Evolutionary conservation across 2,329 filamentous ascomycete genomes (phyloP).

Genomic region (Elsinoe arachidis): DNA sequence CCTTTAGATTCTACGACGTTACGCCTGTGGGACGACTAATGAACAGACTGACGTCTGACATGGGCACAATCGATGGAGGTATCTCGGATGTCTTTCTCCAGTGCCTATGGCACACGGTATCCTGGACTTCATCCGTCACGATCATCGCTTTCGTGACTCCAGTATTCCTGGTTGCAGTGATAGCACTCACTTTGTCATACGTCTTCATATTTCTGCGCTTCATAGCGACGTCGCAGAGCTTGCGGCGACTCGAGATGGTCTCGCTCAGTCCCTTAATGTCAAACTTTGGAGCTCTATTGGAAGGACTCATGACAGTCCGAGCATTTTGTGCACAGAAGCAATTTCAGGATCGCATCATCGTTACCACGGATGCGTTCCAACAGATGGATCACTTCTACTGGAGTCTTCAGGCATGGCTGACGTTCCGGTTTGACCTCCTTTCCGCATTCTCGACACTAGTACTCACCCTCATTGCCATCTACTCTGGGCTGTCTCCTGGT

Average conservation of each 20-base stretch:
- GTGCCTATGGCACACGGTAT: slow-evolving; percentile 61
- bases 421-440: slow-evolving; percentile 65
- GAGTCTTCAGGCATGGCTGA: slow-evolving; percentile 75
- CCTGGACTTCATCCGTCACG: slow-evolving; percentile 62
- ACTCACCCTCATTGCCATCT: slow-evolving; percentile 65
- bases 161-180: slow-evolving; percentile 62
- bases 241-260: slow-evolving; percentile 80
- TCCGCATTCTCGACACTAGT: slow-evolving; percentile 66
- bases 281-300: slow-evolving; percentile 80
- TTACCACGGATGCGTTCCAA: slow-evolving; percentile 79
- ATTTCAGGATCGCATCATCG: slow-evolving; percentile 72
- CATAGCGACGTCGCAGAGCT: slow-evolving; percentile 71
- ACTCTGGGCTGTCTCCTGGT: slow-evolving; percentile 65
- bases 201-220: slow-evolving; percentile 67
- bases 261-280: slow-evolving; percentile 82
- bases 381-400: slow-evolving; percentile 96
- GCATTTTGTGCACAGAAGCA: slow-evolving; percentile 70
- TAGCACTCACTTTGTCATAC: slow-evolving; percentile 59
- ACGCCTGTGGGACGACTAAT: slow-evolving; percentile 84
- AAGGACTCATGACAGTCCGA: slow-evolving; percentile 77
- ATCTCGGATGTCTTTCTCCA: slow-evolving; percentile 65
- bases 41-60: slow-evolving; percentile 86
- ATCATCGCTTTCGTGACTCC: slow-evolving; percentile 77
- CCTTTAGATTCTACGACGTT: slow-evolving; percentile 83
- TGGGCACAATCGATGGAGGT: slow-evolving; percentile 81